Base-by-base conservation (phyloP, 768 basidiomycete species). In the Arthromyces matolae region DNA sequence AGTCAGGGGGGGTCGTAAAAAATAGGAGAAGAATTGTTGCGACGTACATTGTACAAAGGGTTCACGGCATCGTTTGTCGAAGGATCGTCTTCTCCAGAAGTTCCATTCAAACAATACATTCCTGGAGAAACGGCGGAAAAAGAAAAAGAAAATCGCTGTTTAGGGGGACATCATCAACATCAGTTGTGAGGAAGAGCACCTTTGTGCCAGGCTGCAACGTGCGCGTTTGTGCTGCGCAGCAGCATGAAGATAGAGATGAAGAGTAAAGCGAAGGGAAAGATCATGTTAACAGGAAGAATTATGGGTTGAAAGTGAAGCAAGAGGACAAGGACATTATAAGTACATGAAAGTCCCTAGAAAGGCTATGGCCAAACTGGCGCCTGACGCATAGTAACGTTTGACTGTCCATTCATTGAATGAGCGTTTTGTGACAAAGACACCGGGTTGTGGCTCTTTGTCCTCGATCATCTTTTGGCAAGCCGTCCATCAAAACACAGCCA, bases 71-170 rank as follows among this genome's bases (percentile, higher is more conserved):
- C 65, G 41, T 68, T 63, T 5, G 66, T 66, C 57, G 76, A 76
- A 16, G 63, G 58, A 50, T 76, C 63, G 12, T 64, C 54, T 3
- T 35, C 25, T 13, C 67, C 65, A 6, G 59, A 45, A 8, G 52
- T 64, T 29, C 69, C 76, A 56, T 76, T 71, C 0, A 71, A 43
- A 47, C 73, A 75, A 53, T 72, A 78, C 76, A 77, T 78, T 34
- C 66, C 68, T 57, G 22, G n/a, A n/a, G n/a, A n/a, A n/a, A n/a
- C n/a, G n/a, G n/a, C n/a, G n/a, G n/a, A n/a, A n/a, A n/a, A n/a
- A n/a, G n/a, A n/a, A n/a, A n/a, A n/a, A n/a, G n/a, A n/a, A n/a
- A n/a, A n/a, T n/a, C n/a, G n/a, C n/a, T n/a, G n/a, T n/a, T n/a
- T n/a, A n/a, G n/a, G 14, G 18, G 40, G 29, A 32, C n/a, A 28